A percentile compares a stretch with the other conserved stretches of the same genome.
Conservation (phyloP, 495 filamentous ascomycete genomes). For the Melanomma pulvis-pyrius region DNA sequence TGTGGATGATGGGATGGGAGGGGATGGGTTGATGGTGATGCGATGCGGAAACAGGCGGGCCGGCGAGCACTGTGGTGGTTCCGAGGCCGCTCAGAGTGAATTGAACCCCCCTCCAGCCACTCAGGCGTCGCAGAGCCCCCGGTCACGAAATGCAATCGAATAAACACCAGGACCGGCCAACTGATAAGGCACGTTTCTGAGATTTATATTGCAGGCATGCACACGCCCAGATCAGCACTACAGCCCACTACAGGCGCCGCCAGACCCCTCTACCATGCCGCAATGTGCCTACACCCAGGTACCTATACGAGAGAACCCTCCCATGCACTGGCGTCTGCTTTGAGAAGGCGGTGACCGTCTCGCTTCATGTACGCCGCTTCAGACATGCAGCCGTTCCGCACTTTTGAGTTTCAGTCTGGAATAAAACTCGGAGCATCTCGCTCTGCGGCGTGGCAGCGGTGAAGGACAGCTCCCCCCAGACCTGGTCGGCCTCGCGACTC, state of each 20-base stretch:
- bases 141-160: slow-evolving; percentile 35
- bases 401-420: slow-evolving; percentile 22
- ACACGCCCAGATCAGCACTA: slow-evolving; percentile 33
- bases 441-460: slow-evolving; percentile 23
- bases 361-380: neutral
- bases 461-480: slow-evolving; percentile 15
- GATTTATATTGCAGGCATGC: slow-evolving; percentile 36
- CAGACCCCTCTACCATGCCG: slow-evolving; percentile 2
- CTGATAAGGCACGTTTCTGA: slow-evolving; percentile 38
- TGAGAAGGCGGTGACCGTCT: slow-evolving; percentile 29
- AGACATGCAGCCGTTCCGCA: neutral
- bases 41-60: neutral
- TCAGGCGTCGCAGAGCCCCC: neutral
- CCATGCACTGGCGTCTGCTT: slow-evolving; percentile 27
- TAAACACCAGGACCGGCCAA: slow-evolving; percentile 31
- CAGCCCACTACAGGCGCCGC: slow-evolving; percentile 15
- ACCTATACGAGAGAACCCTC: slow-evolving; percentile 19
- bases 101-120: too few species aligned
- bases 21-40: neutral
- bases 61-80: slow-evolving; percentile 8
- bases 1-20: neutral
- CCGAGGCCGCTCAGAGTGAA: neutral
- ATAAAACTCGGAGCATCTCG: slow-evolving; percentile 28
- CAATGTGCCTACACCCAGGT: too few species aligned
- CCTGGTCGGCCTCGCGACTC: slow-evolving; percentile 2